A percentile compares a stretch with the other conserved stretches of the same genome.
These are phyloP conservation scores for Ascochyta pisi DNA, from an alignment of 2,329 filamentous ascomycete genomes.

Conservation along the genomic window DNA sequence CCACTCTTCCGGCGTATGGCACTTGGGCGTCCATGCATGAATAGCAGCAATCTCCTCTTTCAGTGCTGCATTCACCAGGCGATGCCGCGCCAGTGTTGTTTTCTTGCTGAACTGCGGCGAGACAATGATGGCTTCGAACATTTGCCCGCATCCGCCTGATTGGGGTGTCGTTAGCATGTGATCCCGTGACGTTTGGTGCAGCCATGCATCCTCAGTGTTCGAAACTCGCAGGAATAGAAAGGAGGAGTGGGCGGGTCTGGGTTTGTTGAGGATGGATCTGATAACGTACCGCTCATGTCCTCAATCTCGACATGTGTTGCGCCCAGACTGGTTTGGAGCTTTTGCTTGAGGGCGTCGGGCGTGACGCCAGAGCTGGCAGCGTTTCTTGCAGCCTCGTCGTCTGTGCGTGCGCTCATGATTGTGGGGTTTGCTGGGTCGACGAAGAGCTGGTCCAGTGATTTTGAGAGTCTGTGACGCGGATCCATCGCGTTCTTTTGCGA, in stretches of 20 bases:
- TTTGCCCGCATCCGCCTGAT: constrained; percentile 73
- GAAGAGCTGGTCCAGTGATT: constrained; percentile 36
- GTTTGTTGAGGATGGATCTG: background rate
- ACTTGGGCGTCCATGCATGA: constrained; percentile 94
- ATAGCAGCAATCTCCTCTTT: constrained; percentile 89
- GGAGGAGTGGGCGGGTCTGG: too few species aligned
- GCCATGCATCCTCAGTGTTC: too few species aligned
- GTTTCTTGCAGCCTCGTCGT: constrained; percentile 57
- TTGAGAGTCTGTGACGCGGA: constrained; percentile 44
- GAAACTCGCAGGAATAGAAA: too few species aligned
- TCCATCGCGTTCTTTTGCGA: constrained; percentile 31
- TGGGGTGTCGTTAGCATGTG: constrained; percentile 26
- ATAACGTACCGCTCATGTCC: constrained; percentile 80
- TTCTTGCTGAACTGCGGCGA: constrained; percentile 59
- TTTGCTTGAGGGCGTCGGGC: constrained; percentile 71
- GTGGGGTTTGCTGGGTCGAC: constrained; percentile 12
- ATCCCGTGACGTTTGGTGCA: background rate
- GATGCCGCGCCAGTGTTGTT: constrained; percentile 80
- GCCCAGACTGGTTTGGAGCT: constrained; percentile 72
- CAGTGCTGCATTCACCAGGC: constrained; percentile 81
- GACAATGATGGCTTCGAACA: constrained; percentile 73
- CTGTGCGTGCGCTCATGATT: constrained; percentile 54
- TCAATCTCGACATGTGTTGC: constrained; percentile 85
- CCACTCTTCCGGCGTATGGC: constrained; percentile 90
- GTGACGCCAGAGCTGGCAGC: constrained; percentile 69